Percentiles rank a stretch among this genome's conserved stretches.
These are phyloP conservation scores for Incumbomyces lentus DNA, from an alignment of 2,329 filamentous ascomycete species.

Conservation along the genomic window DNA sequence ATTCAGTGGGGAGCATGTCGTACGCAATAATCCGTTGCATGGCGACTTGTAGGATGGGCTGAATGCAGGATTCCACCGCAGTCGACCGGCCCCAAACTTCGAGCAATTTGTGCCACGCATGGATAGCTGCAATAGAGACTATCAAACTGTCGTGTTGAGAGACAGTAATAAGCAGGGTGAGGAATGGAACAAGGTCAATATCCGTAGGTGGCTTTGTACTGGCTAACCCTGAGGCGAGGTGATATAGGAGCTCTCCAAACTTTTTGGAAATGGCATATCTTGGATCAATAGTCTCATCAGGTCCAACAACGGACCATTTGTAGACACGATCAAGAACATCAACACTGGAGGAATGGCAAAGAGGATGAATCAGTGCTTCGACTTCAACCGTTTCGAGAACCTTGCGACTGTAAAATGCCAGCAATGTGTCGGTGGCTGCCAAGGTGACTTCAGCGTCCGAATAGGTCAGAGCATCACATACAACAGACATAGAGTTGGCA, in stretches of 20 bases:
- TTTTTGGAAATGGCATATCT: slow-evolving; percentile 91
- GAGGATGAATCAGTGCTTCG: slow-evolving; percentile 62
- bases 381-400: slow-evolving; percentile 72
- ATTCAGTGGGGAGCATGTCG: slow-evolving; percentile 74
- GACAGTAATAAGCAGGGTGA: slow-evolving; percentile 68
- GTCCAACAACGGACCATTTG: slow-evolving; percentile 68
- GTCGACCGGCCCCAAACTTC: slow-evolving; percentile 59
- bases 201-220: slow-evolving; percentile 58
- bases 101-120: slow-evolving; percentile 75
- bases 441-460: slow-evolving; percentile 64
- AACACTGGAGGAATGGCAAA: slow-evolving; percentile 64
- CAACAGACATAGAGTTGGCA: slow-evolving; percentile 57
- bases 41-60: slow-evolving; percentile 69
- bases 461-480: slow-evolving; percentile 61
- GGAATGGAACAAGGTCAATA: slow-evolving; percentile 61
- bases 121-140: slow-evolving; percentile 83
- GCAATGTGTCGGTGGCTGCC: slow-evolving; percentile 71
- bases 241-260: slow-evolving; percentile 82
- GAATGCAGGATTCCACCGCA: slow-evolving; percentile 53
- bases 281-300: slow-evolving; percentile 76
- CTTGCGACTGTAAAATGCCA: slow-evolving; percentile 65
- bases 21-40: slow-evolving; percentile 77
- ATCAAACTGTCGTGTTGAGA: slow-evolving; percentile 78
- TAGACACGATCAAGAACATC: slow-evolving; percentile 63
- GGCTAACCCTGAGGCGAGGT: slow-evolving; percentile 73